These are phyloP conservation scores for Chytriomyces sp. DNA, from an alignment of 192 early-diverging fungal species.

Conservation along the genomic window DNA sequence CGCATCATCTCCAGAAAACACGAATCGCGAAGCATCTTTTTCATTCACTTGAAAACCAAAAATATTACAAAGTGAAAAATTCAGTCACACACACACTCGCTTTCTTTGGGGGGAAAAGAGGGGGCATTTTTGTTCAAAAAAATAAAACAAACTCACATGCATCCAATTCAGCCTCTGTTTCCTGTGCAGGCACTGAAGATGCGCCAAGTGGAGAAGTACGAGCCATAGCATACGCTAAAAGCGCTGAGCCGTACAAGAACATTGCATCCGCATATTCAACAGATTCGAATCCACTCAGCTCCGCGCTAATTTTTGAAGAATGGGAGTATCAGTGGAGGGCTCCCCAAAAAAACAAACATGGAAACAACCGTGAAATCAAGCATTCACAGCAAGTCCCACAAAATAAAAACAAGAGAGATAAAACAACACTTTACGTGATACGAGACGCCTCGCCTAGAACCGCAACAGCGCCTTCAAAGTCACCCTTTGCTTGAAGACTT, in stretches of 20 bases:
- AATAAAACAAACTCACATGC: too few relatives aligned
- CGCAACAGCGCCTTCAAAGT: slow-evolving; percentile 68
- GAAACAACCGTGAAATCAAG: not conserved
- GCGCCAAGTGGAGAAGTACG: slow-evolving; percentile 77
- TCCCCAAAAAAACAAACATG: not conserved
- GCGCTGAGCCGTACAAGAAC: slow-evolving; percentile 75
- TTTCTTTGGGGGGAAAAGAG: too few relatives aligned
- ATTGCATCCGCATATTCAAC: slow-evolving; percentile 71
- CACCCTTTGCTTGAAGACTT: slow-evolving; percentile 63
- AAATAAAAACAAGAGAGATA: not conserved
- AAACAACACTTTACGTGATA: slow-evolving; percentile 50
- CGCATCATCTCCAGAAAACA: slow-evolving; percentile 44
- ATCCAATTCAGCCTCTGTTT: slow-evolving; percentile 32
- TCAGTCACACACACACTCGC: too few relatives aligned
- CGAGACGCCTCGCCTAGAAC: slow-evolving; percentile 73
- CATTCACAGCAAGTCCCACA: not conserved
- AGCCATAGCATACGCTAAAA: slow-evolving; percentile 75
- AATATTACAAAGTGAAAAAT: too few relatives aligned
- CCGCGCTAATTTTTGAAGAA: slow-evolving; percentile 54
- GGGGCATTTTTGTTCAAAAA: not conserved
- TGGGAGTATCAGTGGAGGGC: not conserved
- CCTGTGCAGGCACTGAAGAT: slow-evolving; percentile 46
- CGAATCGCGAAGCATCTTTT: slow-evolving; percentile 28
- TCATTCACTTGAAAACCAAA: too few relatives aligned
- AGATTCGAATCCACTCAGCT: slow-evolving; percentile 66